Evolutionary conservation across 2,329 filamentous ascomycete genomes (phyloP).

Genomic region (Endoconidiophora laricicola): DNA sequence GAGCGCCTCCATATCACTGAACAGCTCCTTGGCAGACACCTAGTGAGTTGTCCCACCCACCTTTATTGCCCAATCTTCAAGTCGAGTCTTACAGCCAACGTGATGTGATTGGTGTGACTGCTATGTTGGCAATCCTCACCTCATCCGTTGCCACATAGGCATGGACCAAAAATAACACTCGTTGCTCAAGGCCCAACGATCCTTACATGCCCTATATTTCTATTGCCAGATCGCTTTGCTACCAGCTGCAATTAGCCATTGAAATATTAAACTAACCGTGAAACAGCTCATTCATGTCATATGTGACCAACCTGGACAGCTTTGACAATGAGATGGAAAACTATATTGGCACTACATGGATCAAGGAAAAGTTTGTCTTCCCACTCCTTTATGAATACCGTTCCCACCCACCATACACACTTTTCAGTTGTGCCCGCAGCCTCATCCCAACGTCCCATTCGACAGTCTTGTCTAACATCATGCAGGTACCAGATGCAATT

Average conservation of each 20-base stretch:
- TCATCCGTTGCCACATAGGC: not conserved
- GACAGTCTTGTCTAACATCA: not conserved
- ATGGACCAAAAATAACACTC: not conserved
- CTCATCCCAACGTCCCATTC: no score
- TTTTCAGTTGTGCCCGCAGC: not conserved
- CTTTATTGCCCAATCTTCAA: not conserved
- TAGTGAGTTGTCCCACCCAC: conserved; percentile 8
- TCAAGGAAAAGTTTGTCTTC: conserved; percentile 53
- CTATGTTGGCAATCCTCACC: not conserved
- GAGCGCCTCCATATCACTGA: conserved; percentile 8
- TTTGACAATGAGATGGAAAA: conserved; percentile 62
- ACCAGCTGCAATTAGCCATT: not conserved
- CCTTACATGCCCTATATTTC: conserved; percentile 30
- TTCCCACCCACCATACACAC: no score
- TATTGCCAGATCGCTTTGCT: conserved; percentile 42
- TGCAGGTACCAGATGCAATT: conserved; percentile 63
- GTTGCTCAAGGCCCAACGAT: not conserved
- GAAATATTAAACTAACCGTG: not conserved
- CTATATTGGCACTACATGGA: conserved; percentile 61
- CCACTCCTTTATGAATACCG: not conserved
- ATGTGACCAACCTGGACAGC: conserved; percentile 55
- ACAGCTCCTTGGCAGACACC: conserved; percentile 6
- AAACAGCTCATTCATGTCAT: conserved; percentile 64
- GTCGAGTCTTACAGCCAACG: not conserved
- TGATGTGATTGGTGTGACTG: not conserved